These are phyloP conservation scores for Saccharomyces hybrid DNA, from an alignment of 1,139 yeast species.

Conservation along the genomic window DNA sequence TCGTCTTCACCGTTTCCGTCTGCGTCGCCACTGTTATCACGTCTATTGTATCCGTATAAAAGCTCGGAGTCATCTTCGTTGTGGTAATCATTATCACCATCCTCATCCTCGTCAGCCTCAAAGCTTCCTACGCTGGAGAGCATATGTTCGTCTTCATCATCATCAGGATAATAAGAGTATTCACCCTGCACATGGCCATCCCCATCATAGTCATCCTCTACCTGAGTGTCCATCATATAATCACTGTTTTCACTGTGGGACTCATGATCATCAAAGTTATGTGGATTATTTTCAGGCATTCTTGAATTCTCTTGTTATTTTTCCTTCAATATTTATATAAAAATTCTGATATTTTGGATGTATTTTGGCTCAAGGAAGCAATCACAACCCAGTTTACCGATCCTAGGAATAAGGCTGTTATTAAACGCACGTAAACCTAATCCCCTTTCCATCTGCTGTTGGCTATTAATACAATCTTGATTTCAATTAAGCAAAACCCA, in stretches of 20 bases:
- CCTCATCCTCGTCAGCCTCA: constrained; percentile 14
- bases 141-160: constrained; percentile 24
- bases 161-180: constrained; percentile 10
- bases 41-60: constrained; percentile 12
- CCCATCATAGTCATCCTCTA: constrained; percentile 15
- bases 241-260: constrained; percentile 10
- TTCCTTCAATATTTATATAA: not conserved
- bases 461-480: not conserved
- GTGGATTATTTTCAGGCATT: not conserved
- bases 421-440: not conserved
- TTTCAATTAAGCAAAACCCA: not conserved
- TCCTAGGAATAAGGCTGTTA: not conserved
- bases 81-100: constrained; percentile 6
- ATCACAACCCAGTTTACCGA: not conserved
- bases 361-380: not conserved
- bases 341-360: not conserved
- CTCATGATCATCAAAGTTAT: constrained; percentile 13
- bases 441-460: not conserved
- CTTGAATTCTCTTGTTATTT: not conserved
- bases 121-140: constrained; percentile 22
- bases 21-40: constrained; percentile 18
- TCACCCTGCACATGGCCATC: constrained; percentile 15
- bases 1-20: constrained; percentile 22
- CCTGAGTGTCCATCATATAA: constrained; percentile 9
- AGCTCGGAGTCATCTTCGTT: constrained; percentile 20